These are phyloP conservation scores for Brassica rapa DNA, from an alignment of 345 rosid species.

Conservation along the genomic window DNA sequence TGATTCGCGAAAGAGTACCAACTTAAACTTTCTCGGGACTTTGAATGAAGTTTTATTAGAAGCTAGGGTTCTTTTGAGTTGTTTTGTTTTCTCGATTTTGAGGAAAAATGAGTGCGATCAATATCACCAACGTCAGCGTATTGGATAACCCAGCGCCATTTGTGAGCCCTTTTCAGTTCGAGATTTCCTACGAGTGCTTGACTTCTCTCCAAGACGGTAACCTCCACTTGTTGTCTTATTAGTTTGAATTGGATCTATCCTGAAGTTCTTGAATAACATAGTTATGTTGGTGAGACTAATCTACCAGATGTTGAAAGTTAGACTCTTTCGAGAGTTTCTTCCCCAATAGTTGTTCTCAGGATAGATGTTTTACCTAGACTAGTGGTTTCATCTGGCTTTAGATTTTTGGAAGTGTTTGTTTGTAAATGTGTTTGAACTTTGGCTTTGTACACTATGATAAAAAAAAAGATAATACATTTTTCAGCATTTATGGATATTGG, in stretches of 20 bases:
- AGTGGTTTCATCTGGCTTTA: not conserved
- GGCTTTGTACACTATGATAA: not conserved
- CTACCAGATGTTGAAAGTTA: not conserved
- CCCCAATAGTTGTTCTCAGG: not conserved
- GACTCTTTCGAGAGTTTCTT: not conserved
- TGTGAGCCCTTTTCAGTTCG: slow-evolving; percentile 87
- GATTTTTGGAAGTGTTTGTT: no score
- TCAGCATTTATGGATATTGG: not conserved
- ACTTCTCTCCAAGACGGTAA: slow-evolving; percentile 94
- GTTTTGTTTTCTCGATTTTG: not conserved
- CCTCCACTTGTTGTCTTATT: not conserved
- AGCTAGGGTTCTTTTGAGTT: slow-evolving; percentile 37
- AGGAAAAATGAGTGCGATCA: slow-evolving; percentile 79
- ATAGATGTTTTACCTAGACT: not conserved
- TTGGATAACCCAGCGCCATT: slow-evolving; percentile 92
- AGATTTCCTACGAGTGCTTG: slow-evolving; percentile 96
- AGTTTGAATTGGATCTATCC: slow-evolving; percentile 1
- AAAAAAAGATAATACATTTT: not conserved
- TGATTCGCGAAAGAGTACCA: not conserved
- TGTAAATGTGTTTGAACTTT: not conserved
- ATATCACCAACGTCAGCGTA: slow-evolving; percentile 85
- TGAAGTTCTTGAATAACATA: not conserved
- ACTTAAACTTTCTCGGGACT: not conserved
- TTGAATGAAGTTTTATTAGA: slow-evolving; percentile 31
- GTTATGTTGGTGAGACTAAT: not conserved